Evolutionary conservation across 1,139 yeast species (phyloP), one percentile per base, ranked within the genome.

Genomic region (Scheffersomyces cryptocercus): DNA sequence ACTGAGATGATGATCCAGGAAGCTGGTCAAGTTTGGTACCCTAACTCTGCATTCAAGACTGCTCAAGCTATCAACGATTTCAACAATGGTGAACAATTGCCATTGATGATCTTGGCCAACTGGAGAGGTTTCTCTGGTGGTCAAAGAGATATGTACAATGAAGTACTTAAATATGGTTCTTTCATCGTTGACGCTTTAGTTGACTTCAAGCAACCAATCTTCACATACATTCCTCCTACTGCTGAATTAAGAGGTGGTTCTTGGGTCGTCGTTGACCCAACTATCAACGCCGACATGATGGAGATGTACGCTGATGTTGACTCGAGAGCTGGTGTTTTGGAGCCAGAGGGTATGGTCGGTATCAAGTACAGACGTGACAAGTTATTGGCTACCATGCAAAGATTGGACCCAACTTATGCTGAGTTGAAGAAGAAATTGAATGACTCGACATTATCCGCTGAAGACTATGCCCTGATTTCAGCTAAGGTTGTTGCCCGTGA

Each of bases 111-210:
- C 56, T 74, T 93, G 59, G 99, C 99, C 46, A 93, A 93, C 80
- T 93, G 99, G 99, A 87, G 99, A 84, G 99, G 99, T 62, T 93
- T 93, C 82, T 90, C 97, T 53, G 99, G 99, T 77, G 99, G 99
- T 69, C 99, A 95, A 77, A 87, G 97, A 67, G 99, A 93, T 70
- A 93, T 93, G 99, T 95, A 87, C 81, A 89, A 91, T 62, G 99
- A 93, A 73, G 96, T 93, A 41, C 84, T 93, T 73, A 93, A 93
- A 70, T 93, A 88, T 64, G 99, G 99, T 64, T 84, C 98, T 4
- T 90, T 79, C 68, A 93, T 93, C 70, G 99, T 93, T 52, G 99
- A 93, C 66, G 97, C 99, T 10, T 79, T 93, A 52, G 96, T 90
- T 56, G 97, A 85, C 59, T 93, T 85, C 80, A 89, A 89, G 67